phyloP scores from a whole-genome alignment of 129 eudicot genomes.

The Ambrosia artemisiifolia region DNA sequence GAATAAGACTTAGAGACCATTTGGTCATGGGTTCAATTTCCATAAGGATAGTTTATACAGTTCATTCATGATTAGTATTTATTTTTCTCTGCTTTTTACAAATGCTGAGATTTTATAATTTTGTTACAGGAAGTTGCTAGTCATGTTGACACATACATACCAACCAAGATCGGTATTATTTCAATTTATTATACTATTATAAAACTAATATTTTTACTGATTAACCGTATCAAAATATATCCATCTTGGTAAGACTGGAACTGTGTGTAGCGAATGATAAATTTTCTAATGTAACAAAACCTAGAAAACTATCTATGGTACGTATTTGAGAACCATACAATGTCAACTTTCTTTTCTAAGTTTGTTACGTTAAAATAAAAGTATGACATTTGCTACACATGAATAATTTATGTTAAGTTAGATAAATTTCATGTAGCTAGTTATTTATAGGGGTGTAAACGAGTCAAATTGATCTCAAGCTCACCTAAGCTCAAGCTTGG shows the following conservation, averaged over 20 bases:
- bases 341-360: too few species aligned
- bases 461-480: too few species aligned
- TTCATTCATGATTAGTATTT: background rate
- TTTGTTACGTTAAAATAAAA: too few species aligned
- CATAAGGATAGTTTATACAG: background rate
- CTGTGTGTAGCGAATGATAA: background rate
- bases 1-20: too few species aligned
- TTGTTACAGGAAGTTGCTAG: background rate
- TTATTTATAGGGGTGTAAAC: too few species aligned
- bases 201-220: background rate
- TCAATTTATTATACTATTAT: background rate
- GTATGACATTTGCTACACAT: background rate
- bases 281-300: background rate
- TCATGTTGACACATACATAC: background rate
- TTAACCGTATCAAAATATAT: background rate
- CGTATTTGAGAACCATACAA: background rate
- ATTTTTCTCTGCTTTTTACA: background rate
- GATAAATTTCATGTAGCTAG: too few species aligned
- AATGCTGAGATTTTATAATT: background rate
- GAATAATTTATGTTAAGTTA: background rate
- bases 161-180: constrained; percentile 14
- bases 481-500: too few species aligned
- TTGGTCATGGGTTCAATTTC: too few species aligned
- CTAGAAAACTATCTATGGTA: background rate
- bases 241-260: background rate